Percentiles rank a stretch among this genome's conserved stretches.
Conservation (phyloP, 2,329 filamentous ascomycete species). For the Fusarium beomiforme region DNA sequence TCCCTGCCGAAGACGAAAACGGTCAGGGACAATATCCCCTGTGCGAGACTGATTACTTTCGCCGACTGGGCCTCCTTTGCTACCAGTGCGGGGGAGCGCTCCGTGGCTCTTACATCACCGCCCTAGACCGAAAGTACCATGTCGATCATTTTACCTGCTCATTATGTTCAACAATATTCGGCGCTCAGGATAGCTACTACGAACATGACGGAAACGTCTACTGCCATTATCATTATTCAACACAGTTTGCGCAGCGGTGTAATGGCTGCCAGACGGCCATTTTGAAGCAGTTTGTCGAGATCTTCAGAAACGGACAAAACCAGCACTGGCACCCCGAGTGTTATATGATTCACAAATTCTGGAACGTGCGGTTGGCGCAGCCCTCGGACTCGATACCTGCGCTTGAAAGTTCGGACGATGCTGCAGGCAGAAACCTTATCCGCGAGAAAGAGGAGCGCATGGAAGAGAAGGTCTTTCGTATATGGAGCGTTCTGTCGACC, state of each 20-base stretch:
- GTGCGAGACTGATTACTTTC: slow-evolving; percentile 98
- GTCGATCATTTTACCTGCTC: slow-evolving; percentile 99
- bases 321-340: slow-evolving; percentile 99
- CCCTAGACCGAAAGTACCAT: slow-evolving; percentile 96
- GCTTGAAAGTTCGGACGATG: slow-evolving; percentile 56
- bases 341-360: slow-evolving; percentile 99
- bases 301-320: slow-evolving; percentile 96
- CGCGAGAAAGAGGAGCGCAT: slow-evolving; percentile 90
- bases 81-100: slow-evolving; percentile 92
- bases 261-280: slow-evolving; percentile 98
- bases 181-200: slow-evolving; percentile 98
- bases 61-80: slow-evolving; percentile 88
- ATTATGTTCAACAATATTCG: slow-evolving; percentile 96
- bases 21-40: slow-evolving; percentile 89
- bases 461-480: slow-evolving; percentile 97
- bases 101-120: slow-evolving; percentile 97
- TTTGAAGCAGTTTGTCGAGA: slow-evolving; percentile 98
- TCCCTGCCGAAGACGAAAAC: slow-evolving; percentile 91
- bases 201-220: slow-evolving; percentile 97
- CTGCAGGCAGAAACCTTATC: slow-evolving; percentile 77
- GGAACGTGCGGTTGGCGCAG: slow-evolving; percentile 89
- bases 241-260: slow-evolving; percentile 93
- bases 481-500: slow-evolving; percentile 96
- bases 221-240: slow-evolving; percentile 99
- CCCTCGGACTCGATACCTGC: slow-evolving; percentile 61